phyloP scores from a whole-genome alignment of 768 basidiomycete species.

The Daedalea quercina region DNA sequence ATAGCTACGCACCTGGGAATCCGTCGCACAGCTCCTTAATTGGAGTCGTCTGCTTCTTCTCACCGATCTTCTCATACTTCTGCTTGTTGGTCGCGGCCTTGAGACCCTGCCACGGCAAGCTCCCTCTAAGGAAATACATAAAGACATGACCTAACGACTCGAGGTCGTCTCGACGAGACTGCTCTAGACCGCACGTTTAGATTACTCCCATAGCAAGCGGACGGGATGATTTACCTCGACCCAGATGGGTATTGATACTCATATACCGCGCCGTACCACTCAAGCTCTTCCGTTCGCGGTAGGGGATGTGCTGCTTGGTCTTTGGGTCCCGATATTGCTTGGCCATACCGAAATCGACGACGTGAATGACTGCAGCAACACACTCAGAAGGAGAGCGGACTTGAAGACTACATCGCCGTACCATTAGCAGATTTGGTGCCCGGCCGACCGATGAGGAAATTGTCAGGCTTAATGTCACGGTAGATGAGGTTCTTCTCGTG shows the following conservation, averaged over 20 bases:
- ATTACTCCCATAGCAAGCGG: constrained; percentile 4
- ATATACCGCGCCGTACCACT: constrained; percentile 98
- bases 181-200: constrained; percentile 43
- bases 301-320: constrained; percentile 99
- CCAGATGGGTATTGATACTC: constrained; percentile 99
- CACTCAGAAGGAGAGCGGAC: background rate
- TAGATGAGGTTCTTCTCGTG: constrained; percentile 99
- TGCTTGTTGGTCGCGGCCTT: constrained; percentile 99
- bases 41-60: constrained; percentile 98
- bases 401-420: constrained; percentile 26
- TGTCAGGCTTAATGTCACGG: constrained; percentile 99
- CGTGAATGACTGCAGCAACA: constrained; percentile 64
- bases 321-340: constrained; percentile 99
- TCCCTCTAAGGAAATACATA: constrained; percentile 98
- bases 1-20: constrained; percentile 61
- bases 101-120: constrained; percentile 97
- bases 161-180: constrained; percentile 92
- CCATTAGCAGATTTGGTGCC: constrained; percentile 85
- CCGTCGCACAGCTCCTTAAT: constrained; percentile 97
- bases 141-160: constrained; percentile 99
- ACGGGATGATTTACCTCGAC: constrained; percentile 64
- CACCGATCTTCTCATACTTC: constrained; percentile 99
- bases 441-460: constrained; percentile 94
- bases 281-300: constrained; percentile 94
- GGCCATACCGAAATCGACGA: constrained; percentile 99